These are phyloP conservation scores for Chalciporus chontae DNA, from an alignment of 768 basidiomycete genomes.

Conservation along the genomic window DNA sequence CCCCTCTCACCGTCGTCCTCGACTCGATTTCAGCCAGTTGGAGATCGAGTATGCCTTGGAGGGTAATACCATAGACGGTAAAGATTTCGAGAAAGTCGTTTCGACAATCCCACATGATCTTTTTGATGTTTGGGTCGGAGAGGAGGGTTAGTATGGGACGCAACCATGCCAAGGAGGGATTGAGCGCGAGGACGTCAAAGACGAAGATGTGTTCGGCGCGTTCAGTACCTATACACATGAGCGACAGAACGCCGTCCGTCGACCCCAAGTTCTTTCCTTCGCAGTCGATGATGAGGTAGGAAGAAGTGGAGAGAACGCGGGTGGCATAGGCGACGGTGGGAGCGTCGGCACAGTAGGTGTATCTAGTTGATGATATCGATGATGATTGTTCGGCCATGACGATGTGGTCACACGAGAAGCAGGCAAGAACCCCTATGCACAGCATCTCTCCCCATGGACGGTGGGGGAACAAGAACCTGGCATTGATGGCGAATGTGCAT, in stretches of 20 bases:
- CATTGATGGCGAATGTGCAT: too few relatives aligned
- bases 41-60: slow-evolving; percentile 37
- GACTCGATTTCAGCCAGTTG: slow-evolving; percentile 39
- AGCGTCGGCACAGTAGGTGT: slow-evolving; percentile 16
- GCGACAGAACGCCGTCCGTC: slow-evolving; percentile 30
- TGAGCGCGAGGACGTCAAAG: slow-evolving; percentile 35
- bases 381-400: slow-evolving; percentile 16
- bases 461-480: too few relatives aligned
- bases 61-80: slow-evolving; percentile 22
- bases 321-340: slow-evolving; percentile 16
- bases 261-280: slow-evolving; percentile 36
- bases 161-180: slow-evolving; percentile 18
- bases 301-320: slow-evolving; percentile 17
- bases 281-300: slow-evolving; percentile 37
- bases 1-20: slow-evolving; percentile 22
- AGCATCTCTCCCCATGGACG: background rate
- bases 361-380: slow-evolving; percentile 18
- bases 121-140: slow-evolving; percentile 26
- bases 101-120: slow-evolving; percentile 43
- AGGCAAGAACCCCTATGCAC: background rate
- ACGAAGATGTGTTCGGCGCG: slow-evolving; percentile 33
- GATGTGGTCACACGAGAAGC: slow-evolving; percentile 12
- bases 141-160: slow-evolving; percentile 28
- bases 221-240: slow-evolving; percentile 34
- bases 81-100: slow-evolving; percentile 38